Conservation (phyloP, 2,329 filamentous ascomycete species). For the Colletotrichum nymphaeae region DNA sequence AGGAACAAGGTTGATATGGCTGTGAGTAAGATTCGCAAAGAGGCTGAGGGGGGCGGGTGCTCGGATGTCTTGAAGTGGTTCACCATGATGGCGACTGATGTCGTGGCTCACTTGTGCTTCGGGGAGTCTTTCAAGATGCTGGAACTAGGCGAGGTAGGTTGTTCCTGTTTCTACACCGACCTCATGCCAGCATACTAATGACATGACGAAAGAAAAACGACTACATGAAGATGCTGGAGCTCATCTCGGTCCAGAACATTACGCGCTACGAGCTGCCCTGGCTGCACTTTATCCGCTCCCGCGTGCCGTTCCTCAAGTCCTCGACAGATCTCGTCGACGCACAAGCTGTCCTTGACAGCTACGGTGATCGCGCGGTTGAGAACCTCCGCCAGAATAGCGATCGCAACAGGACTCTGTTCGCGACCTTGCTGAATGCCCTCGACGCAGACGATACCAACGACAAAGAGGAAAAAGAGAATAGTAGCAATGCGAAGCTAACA, state of each 20-base stretch:
- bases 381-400: conserved; percentile 3
- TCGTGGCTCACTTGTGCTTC: conserved; percentile 65
- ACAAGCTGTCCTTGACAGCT: neutral
- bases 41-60: conserved; percentile 48
- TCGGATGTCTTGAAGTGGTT: conserved; percentile 66
- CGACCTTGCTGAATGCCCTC: neutral
- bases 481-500: neutral
- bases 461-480: neutral
- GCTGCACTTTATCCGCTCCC: conserved; percentile 1
- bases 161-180: too few species aligned
- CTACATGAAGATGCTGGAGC: conserved; percentile 17
- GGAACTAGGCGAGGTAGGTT: conserved; percentile 43
- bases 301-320: neutral
- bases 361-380: conserved; percentile 6
- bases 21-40: conserved; percentile 55
- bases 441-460: neutral
- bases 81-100: conserved; percentile 64
- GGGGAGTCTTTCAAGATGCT: conserved; percentile 65
- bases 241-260: conserved; percentile 13
- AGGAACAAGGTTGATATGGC: conserved; percentile 49
- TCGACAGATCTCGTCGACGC: neutral
- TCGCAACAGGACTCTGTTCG: neutral
- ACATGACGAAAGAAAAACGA: neutral
- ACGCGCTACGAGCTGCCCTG: conserved; percentile 13
- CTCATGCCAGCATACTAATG: neutral